Percentiles rank a stretch among this genome's conserved stretches.
These are phyloP conservation scores for Colletotrichum sp. DNA, from an alignment of 2,329 filamentous ascomycete genomes.

Conservation along the genomic window DNA sequence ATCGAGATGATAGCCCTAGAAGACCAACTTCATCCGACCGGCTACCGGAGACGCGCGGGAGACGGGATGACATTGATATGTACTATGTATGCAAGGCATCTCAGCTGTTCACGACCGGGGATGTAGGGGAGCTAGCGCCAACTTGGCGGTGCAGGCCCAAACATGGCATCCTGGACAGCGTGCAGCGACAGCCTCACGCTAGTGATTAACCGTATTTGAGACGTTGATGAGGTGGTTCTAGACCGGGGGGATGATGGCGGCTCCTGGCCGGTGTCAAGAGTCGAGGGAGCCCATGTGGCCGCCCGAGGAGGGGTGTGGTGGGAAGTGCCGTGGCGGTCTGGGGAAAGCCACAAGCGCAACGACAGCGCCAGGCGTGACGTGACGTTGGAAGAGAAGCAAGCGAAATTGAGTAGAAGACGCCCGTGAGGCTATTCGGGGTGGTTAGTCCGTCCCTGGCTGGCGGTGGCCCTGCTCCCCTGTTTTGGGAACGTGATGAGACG, in stretches of 20 bases:
- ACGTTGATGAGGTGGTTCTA: background rate
- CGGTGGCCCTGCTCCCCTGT: background rate
- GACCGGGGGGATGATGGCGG: background rate
- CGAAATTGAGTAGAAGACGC: background rate
- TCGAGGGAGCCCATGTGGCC: background rate
- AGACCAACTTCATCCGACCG: background rate
- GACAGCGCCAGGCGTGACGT: background rate
- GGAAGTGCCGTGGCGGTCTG: background rate
- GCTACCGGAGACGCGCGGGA: background rate
- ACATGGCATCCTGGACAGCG: background rate
- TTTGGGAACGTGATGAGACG: conserved; percentile 20
- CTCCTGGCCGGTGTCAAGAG: conserved; percentile 2
- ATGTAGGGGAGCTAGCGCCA: background rate
- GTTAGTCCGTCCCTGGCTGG: background rate
- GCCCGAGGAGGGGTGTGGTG: background rate
- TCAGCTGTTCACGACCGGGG: background rate
- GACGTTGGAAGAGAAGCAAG: background rate
- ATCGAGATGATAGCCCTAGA: background rate
- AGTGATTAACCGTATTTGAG: conserved; percentile 8
- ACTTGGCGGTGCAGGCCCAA: conserved; percentile 3
- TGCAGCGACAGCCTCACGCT: background rate
- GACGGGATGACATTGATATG: conserved; percentile 4
- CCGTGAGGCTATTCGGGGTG: conserved; percentile 10
- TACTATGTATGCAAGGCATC: background rate
- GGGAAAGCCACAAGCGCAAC: background rate